Evolutionary conservation across 441 rosid species (phyloP).

Genomic region (Aquilaria agallochum): DNA sequence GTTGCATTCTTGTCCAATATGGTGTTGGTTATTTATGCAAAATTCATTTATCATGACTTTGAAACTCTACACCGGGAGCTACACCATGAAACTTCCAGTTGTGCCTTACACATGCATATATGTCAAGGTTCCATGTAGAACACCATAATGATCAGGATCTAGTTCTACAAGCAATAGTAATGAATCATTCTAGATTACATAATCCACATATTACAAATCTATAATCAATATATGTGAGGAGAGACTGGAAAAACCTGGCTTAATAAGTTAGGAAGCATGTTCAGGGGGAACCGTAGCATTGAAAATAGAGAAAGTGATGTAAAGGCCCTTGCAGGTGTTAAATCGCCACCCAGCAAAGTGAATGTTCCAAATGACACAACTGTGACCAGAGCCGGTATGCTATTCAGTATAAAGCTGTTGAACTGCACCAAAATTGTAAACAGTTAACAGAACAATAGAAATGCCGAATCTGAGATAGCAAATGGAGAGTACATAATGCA

Average conservation of each 20-base stretch:
- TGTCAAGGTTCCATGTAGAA: no score
- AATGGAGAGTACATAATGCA: no score
- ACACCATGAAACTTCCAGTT: no score
- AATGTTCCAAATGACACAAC: conserved; percentile 88
- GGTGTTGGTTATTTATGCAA: no score
- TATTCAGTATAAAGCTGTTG: conserved; percentile 78
- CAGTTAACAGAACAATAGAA: conserved; percentile 8
- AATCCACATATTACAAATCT: background rate
- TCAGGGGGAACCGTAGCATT: conserved; percentile 73
- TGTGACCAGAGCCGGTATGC: conserved; percentile 89
- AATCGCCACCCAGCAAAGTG: conserved; percentile 88
- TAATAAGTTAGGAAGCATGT: conserved; percentile 81
- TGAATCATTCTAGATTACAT: conserved; percentile 1
- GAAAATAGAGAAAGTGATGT: conserved; percentile 95
- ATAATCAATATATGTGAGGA: conserved; percentile 7
- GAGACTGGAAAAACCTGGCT: conserved; percentile 58
- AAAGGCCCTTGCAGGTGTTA: conserved; percentile 98
- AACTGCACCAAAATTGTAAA: conserved; percentile 55
- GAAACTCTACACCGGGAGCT: no score
- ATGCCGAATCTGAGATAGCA: background rate
- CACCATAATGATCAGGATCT: no score
- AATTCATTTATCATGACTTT: no score
- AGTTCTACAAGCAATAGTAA: background rate
- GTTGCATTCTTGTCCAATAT: no score
- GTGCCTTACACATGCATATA: no score